Evolutionary conservation across 2,329 filamentous ascomycete species (phyloP), one percentile per base, ranked within the genome.

Genomic region (Waltergamsia citrina): DNA sequence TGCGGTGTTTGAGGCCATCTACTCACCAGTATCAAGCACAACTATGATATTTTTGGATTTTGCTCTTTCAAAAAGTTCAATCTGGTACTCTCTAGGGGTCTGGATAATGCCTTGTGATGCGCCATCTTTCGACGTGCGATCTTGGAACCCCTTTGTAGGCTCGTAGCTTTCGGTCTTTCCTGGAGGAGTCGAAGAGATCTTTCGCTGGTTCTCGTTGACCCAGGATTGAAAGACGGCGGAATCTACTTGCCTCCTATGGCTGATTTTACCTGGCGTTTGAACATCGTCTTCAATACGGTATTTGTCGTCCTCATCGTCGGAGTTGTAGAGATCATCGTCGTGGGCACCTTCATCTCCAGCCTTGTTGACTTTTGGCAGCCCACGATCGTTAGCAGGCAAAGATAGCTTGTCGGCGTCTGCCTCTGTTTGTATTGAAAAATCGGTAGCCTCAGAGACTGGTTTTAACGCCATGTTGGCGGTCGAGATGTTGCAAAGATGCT

Each of bases 41-140:
- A 92, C 88, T 44, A 98, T 94, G 7, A 81, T 83, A 50, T 98
- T 98, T 44, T 80, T 73, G 33, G 71, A 51, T 50, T 92, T 94
- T 4, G 92, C 90, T 42, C 74, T 74, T 53, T 95, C 85, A 48
- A 92, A 96, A 0, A 98, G 69, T 51, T 96, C 90, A 10, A 85
- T 63, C 53, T 98, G 92, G 49, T 96, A 98, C 48, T 94, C 86
- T 32, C 90, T 72, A 1, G 88, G 85, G 34, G 78, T 81, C 9
- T 77, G 71, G 38, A 92, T 87, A 34, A 86, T 84, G 23, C 59
- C 63, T 16, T 57, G n/a, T n/a, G n/a, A n/a, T 53, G 31, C 52
- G 57, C 24, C 62, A 59, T 32, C 51, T 55, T 10, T 58, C 50
- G 26, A 43, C 49, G 10, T 62, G 44, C 14, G 65, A 43, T 10